Evolutionary conservation across 805 yeast species (phyloP).

Genomic region (Nakazawaea wickerhamii): DNA sequence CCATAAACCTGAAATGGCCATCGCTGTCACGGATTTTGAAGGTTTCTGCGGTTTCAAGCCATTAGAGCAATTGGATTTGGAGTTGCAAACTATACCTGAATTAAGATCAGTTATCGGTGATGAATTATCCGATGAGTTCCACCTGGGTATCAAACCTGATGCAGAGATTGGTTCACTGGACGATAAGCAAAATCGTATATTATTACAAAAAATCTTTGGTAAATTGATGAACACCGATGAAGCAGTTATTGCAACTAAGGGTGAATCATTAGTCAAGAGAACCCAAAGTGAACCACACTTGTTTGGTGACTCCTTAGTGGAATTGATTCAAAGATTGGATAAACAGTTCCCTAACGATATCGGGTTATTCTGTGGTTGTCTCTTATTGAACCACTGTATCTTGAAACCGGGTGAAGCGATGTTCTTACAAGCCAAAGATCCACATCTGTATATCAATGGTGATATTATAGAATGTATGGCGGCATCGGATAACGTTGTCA

Average conservation of each 20-base stretch:
- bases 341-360: constrained; percentile 89
- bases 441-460: constrained; percentile 96
- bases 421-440: constrained; percentile 94
- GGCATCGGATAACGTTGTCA: constrained; percentile 94
- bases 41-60: constrained; percentile 99
- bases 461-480: constrained; percentile 99
- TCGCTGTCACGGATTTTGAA: constrained; percentile 92
- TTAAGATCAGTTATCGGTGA: constrained; percentile 65
- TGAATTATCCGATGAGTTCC: constrained; percentile 50
- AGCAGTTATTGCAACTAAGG: constrained; percentile 45
- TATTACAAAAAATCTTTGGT: constrained; percentile 71
- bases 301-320: constrained; percentile 59
- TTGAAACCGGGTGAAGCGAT: constrained; percentile 90
- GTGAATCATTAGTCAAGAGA: constrained; percentile 61
- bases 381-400: constrained; percentile 82
- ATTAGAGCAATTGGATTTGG: constrained; percentile 63
- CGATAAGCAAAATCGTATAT: constrained; percentile 52
- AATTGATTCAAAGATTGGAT: constrained; percentile 69
- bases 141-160: constrained; percentile 37
- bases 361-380: constrained; percentile 94
- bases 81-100: constrained; percentile 73
- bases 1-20: constrained; percentile 99
- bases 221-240: constrained; percentile 82
- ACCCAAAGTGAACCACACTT: constrained; percentile 54
- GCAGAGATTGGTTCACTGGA: constrained; percentile 45